A percentile compares a stretch with the other conserved stretches of the same genome.
Conservation (phyloP, 2,329 filamentous ascomycete genomes). For the Cercospora sojina region DNA sequence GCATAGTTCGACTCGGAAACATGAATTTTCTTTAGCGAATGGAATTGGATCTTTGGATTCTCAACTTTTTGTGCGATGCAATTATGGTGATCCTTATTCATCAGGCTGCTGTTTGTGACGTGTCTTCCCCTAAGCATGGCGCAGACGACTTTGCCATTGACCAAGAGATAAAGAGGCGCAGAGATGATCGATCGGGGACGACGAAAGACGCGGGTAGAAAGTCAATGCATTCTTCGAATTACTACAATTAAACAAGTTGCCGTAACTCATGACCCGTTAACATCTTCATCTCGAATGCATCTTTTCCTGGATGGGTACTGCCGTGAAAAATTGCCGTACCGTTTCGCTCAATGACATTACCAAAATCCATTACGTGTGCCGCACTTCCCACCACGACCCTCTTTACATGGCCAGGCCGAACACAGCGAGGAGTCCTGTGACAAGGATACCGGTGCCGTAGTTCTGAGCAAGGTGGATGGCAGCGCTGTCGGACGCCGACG, state of each 20-base stretch:
- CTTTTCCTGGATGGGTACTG: constrained; percentile 12
- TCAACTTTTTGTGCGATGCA: background rate
- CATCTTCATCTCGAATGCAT: constrained; percentile 12
- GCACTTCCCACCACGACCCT: background rate
- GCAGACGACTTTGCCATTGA: background rate
- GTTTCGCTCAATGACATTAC: constrained; percentile 4
- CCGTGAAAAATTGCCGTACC: constrained; percentile 8
- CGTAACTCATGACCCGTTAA: constrained; percentile 14
- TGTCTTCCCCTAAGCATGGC: no score
- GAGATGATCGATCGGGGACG: no score
- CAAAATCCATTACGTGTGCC: constrained; percentile 5
- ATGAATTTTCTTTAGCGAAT: no score
- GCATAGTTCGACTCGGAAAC: no score
- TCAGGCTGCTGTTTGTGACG: no score
- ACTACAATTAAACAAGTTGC: constrained; percentile 12
- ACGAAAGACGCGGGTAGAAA: background rate
- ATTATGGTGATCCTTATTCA: background rate
- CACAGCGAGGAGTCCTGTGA: constrained; percentile 54
- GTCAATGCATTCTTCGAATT: constrained; percentile 10
- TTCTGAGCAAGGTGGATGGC: constrained; percentile 49
- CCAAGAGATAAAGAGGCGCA: background rate
- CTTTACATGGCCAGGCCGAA: constrained; percentile 59
- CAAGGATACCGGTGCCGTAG: constrained; percentile 51
- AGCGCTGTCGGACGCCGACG: constrained; percentile 35
- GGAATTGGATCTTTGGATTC: background rate